These are phyloP conservation scores for Plasmopara viticola DNA, from an alignment of 352 stramenopile genomes.

Conservation along the genomic window DNA sequence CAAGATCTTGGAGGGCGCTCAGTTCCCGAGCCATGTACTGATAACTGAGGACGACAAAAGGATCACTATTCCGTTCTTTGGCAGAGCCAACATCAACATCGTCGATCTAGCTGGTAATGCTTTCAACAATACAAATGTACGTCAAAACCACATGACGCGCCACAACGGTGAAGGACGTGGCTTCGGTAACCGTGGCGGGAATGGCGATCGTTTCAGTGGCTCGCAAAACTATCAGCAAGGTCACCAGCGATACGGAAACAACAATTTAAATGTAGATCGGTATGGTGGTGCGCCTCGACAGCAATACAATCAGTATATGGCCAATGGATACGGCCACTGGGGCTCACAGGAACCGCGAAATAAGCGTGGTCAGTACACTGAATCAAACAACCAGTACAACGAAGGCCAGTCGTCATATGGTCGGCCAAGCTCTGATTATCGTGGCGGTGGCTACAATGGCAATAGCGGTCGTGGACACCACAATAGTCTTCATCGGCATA, in stretches of 20 bases:
- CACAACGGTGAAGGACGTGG: conserved; percentile 27
- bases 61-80: conserved; percentile 77
- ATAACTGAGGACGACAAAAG: conserved; percentile 53
- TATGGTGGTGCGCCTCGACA: conserved; percentile 33
- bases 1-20: conserved; percentile 47
- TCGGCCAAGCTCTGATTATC: conserved; percentile 30
- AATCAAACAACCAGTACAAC: conserved; percentile 23
- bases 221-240: conserved; percentile 31
- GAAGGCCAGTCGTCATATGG: conserved; percentile 25
- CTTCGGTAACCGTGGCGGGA: conserved; percentile 20
- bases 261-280: conserved; percentile 67
- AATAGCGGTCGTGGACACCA: conserved; percentile 24
- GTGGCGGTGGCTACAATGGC: conserved; percentile 21
- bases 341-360: conserved; percentile 72
- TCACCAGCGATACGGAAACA: conserved; percentile 29
- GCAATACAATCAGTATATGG: conserved; percentile 76
- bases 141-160: conserved; percentile 39
- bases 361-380: conserved; percentile 57
- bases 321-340: conserved; percentile 70
- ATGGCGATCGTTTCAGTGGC: conserved; percentile 25
- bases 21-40: conserved; percentile 33
- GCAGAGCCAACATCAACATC: conserved; percentile 81
- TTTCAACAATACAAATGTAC: conserved; percentile 47
- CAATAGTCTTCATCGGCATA: conserved; percentile 18
- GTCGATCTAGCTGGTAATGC: conserved; percentile 65